A percentile compares a stretch with the other conserved stretches of the same genome.
Evolutionary conservation across 768 basidiomycete genomes (phyloP).

Genomic region (Phlegmacium glaucopus): DNA sequence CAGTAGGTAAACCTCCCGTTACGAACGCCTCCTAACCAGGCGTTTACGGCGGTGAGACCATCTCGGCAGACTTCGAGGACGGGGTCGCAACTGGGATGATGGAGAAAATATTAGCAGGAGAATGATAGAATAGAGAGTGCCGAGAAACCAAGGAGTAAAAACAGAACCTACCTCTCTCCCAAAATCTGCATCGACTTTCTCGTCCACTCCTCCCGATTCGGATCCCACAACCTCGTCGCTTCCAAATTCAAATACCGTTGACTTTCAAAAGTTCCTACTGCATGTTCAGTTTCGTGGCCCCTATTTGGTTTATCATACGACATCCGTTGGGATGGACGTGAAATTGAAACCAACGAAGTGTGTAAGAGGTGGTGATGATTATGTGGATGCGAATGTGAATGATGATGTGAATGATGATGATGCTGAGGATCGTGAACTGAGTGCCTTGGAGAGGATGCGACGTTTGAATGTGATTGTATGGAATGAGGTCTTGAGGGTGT

Average conservation of each 20-base stretch:
- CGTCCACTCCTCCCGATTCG: conserved; percentile 40
- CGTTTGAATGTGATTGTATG: no score
- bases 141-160: neutral
- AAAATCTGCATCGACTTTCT: conserved; percentile 42
- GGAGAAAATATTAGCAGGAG: neutral
- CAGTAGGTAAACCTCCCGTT: conserved; percentile 36
- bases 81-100: conserved; percentile 40
- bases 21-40: conserved; percentile 48
- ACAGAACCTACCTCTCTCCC: conserved; percentile 31
- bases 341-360: conserved; percentile 35
- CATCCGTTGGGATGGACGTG: conserved; percentile 25
- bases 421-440: neutral
- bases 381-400: conserved; percentile 22
- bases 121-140: neutral
- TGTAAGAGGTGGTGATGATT: conserved; percentile 35
- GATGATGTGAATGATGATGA: conserved; percentile 1
- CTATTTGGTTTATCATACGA: conserved; percentile 30
- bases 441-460: neutral
- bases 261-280: conserved; percentile 73
- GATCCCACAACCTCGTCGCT: conserved; percentile 48
- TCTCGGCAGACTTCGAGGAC: conserved; percentile 42
- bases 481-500: no score
- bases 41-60: conserved; percentile 37
- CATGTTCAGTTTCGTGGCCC: conserved; percentile 38
- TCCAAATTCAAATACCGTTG: conserved; percentile 70